phyloP scores from a whole-genome alignment of 1,139 yeast genomes.

The Sugiyamaella xylanicola region DNA sequence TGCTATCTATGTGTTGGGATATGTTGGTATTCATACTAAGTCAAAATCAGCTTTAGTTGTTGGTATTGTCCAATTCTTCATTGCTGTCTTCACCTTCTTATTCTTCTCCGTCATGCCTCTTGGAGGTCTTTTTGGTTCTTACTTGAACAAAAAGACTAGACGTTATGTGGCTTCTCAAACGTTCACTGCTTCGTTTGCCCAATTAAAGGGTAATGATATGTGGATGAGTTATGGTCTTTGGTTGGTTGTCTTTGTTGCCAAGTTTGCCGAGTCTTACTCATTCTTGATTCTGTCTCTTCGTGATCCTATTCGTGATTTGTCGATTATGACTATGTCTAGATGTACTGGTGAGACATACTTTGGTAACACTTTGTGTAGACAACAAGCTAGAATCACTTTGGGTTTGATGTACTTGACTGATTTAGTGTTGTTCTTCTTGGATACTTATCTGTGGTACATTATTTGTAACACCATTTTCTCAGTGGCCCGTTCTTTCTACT shows the following conservation, averaged over 20 bases:
- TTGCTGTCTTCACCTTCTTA: constrained; percentile 78
- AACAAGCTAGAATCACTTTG: constrained; percentile 83
- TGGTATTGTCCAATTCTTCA: constrained; percentile 85
- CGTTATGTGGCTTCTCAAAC: constrained; percentile 92
- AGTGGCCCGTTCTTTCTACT: constrained; percentile 94
- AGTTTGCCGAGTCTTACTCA: constrained; percentile 86
- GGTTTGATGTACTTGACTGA: constrained; percentile 93
- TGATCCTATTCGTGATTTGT: constrained; percentile 85
- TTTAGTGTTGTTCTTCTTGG: constrained; percentile 92
- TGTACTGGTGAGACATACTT: constrained; percentile 93
- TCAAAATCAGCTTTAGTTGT: constrained; percentile 81
- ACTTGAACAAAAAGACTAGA: constrained; percentile 84
- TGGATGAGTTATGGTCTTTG: constrained; percentile 94
- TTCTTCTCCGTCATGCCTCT: constrained; percentile 95
- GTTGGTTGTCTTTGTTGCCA: constrained; percentile 86
- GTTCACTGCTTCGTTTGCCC: constrained; percentile 88
- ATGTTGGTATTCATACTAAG: constrained; percentile 60
- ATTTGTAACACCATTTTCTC: constrained; percentile 92
- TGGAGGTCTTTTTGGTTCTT: constrained; percentile 94
- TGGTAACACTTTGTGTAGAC: constrained; percentile 70
- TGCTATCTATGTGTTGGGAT: constrained; percentile 80
- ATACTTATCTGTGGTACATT: constrained; percentile 98
- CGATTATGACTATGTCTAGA: constrained; percentile 62
- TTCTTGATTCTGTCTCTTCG: constrained; percentile 87
- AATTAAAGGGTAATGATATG: constrained; percentile 85